Percentiles rank a stretch among this genome's conserved stretches.
These are phyloP conservation scores for Tricladium varicosporioides DNA, from an alignment of 2,329 filamentous ascomycete species.

Conservation along the genomic window DNA sequence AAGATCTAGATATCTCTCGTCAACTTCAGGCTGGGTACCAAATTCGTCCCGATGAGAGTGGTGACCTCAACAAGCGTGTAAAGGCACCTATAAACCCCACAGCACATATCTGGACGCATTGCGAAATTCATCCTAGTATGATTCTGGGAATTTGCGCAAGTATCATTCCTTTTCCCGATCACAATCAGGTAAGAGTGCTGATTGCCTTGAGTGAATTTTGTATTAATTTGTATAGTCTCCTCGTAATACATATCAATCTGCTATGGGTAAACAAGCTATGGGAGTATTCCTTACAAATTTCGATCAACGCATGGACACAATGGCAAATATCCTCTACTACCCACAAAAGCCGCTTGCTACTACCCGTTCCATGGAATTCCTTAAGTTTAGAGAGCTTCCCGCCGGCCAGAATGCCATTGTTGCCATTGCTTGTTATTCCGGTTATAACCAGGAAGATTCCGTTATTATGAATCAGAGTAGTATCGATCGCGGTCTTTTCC, in stretches of 20 bases:
- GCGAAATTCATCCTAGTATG: constrained; percentile 99
- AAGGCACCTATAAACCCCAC: constrained; percentile 85
- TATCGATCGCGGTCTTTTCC: constrained; percentile 95
- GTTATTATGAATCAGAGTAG: constrained; percentile 99
- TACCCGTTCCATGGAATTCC: constrained; percentile 96
- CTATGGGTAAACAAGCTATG: constrained; percentile 99
- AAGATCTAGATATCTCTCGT: constrained; percentile 81
- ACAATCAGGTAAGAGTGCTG: constrained; percentile 71
- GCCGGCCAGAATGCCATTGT: constrained; percentile 98
- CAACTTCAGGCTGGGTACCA: constrained; percentile 65
- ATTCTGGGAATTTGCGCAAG: constrained; percentile 97
- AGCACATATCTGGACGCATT: constrained; percentile 93
- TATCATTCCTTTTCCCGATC: constrained; percentile 99
- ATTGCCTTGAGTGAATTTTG: constrained; percentile 10
- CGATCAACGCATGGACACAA: constrained; percentile 95
- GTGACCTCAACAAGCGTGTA: constrained; percentile 80
- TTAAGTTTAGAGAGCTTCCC: constrained; percentile 96
- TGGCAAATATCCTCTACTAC: constrained; percentile 99
- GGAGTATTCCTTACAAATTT: constrained; percentile 98
- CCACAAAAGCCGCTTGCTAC: constrained; percentile 96
- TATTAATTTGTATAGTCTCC: constrained; percentile 64
- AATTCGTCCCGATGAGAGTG: constrained; percentile 57
- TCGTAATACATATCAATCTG: constrained; percentile 98
- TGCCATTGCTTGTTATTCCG: constrained; percentile 94
- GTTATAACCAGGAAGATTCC: constrained; percentile 99